Evolutionary conservation across 2,329 filamentous ascomycete genomes (phyloP), one percentile per base, ranked within the genome.

Genomic region (Sclerotinia trifoliorum): DNA sequence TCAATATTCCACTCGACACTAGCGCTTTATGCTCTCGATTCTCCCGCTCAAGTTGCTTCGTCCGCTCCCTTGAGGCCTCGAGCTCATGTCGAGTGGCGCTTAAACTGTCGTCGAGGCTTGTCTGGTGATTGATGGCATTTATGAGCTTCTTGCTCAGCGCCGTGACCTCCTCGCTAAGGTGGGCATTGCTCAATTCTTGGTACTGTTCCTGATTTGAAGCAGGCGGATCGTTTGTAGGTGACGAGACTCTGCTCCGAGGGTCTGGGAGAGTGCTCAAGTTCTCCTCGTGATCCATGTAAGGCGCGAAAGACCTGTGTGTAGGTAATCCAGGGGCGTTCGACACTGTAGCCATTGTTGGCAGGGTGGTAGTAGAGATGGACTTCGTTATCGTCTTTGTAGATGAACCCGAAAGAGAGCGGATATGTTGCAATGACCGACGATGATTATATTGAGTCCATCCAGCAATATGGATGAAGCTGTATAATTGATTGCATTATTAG

Each of bases 91-190:
- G 88, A 21, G 93, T 91, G 64, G 88, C 88, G 62, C 92, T 90
- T 24, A 99, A 83, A 15, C 88, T 91, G 79, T 99, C 95, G 79
- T 98, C 95, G 56, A 99, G 85, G 29, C 86, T 89, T 10, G 94
- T 97, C 79, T 97, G 94, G 79, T 96, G 91, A 78, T 99, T 99
- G 80, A 99, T 97, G 56, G 95, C 94, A 77, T 95, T 94, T 74
- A 99, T 94, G 71, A 99, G 88, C 79, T 99, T 99, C 61, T 93
- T 94, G 80, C 93, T 98, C 44, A 99, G 83, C 8, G 92, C 88
- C 10, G 92, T 88, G 10, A 94, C 92, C 39, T 99, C 92, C 80
- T 98, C 95, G 46, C 29, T 63, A 32, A 63, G 24, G 51, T 63
- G 60, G 39, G 60, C 60, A 68, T 86, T 82, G 72, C 84, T 84